Conservation (phyloP, 1,284 basidiomycete species). For the Cutaneotrichosporon dermatis region DNA sequence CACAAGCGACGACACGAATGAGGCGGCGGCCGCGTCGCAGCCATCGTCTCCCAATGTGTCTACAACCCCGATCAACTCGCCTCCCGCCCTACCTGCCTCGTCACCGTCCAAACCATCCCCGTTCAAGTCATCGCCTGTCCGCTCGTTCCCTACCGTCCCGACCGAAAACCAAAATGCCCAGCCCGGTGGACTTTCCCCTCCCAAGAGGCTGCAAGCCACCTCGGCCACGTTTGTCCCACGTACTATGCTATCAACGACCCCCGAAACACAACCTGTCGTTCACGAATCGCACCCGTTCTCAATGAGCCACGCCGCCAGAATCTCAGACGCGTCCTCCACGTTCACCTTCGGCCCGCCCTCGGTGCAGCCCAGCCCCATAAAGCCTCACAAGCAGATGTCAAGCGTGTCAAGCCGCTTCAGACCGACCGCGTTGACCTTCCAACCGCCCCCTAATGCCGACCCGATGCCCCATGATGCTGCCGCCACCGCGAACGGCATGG, state of each 20-base stretch:
- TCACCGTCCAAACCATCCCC: background rate
- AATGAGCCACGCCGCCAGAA: background rate
- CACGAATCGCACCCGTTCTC: background rate
- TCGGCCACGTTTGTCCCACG: background rate
- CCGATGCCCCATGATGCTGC: background rate
- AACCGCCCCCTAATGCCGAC: background rate
- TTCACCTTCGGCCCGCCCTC: constrained; percentile 5
- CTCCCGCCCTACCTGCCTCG: too few relatives aligned
- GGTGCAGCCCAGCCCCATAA: background rate
- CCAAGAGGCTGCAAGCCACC: background rate
- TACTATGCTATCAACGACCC: background rate
- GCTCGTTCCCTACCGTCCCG: background rate
- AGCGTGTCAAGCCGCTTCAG: too few relatives aligned
- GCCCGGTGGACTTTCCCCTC: background rate
- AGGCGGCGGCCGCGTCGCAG: background rate
- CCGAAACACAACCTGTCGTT: background rate
- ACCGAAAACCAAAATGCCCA: background rate
- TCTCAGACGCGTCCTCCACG: background rate
- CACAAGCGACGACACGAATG: constrained; percentile 2
- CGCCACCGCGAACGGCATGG: background rate
- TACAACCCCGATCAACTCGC: background rate
- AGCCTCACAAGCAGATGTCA: background rate
- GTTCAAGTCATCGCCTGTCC: background rate
- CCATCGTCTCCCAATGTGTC: background rate
- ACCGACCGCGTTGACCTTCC: background rate